These are phyloP conservation scores for Martiniozyma asiatica DNA, from an alignment of 1,139 yeast species.

Conservation along the genomic window DNA sequence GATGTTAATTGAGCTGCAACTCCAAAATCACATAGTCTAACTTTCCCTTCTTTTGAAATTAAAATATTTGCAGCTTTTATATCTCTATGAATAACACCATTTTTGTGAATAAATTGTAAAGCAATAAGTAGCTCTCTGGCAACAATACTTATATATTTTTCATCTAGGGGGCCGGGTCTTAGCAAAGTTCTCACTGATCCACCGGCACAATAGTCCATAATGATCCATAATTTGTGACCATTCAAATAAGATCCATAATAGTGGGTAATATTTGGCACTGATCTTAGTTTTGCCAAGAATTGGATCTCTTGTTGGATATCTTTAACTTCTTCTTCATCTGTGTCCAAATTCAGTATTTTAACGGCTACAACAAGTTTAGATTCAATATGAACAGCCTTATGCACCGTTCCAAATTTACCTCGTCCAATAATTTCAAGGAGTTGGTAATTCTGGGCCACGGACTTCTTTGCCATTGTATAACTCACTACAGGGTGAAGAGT, in stretches of 20 bases:
- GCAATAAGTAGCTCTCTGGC: conserved; percentile 74
- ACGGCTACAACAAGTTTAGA: conserved; percentile 80
- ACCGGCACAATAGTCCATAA: conserved; percentile 97
- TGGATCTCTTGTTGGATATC: conserved; percentile 93
- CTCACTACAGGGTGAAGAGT: too few species aligned
- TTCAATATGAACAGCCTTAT: conserved; percentile 60
- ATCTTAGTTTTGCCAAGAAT: conserved; percentile 69
- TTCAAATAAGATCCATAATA: conserved; percentile 81
- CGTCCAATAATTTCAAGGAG: conserved; percentile 88
- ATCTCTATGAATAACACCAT: conserved; percentile 92
- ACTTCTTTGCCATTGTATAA: too few species aligned
- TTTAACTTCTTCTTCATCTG: conserved; percentile 85
- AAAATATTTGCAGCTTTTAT: conserved; percentile 92
- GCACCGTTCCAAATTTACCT: conserved; percentile 95
- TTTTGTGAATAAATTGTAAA: conserved; percentile 67
- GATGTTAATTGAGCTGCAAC: conserved; percentile 89
- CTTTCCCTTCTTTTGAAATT: conserved; percentile 79
- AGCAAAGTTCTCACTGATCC: conserved; percentile 84
- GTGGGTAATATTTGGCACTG: conserved; percentile 82
- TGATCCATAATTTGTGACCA: conserved; percentile 89
- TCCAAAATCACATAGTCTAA: conserved; percentile 92
- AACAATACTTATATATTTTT: conserved; percentile 67
- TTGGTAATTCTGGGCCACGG: conserved; percentile 32
- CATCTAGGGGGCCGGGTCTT: conserved; percentile 83
- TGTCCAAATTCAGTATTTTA: conserved; percentile 83